Evolutionary conservation across 2,329 filamentous ascomycete species (phyloP).

Genomic region (Diplodia intermedia): DNA sequence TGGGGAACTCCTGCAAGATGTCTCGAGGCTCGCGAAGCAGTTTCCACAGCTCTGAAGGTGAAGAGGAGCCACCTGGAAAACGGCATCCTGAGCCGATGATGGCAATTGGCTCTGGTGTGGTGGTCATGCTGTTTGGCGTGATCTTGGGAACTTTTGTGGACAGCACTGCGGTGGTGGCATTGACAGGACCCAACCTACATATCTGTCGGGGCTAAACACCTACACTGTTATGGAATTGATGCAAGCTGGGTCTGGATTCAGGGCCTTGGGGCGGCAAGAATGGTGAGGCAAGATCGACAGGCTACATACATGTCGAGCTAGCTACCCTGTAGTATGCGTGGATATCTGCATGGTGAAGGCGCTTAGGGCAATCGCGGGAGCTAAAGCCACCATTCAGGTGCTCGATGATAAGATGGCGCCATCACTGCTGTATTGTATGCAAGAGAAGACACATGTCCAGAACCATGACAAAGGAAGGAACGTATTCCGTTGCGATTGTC

Average conservation of each 20-base stretch:
- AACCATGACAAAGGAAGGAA: too few relatives aligned
- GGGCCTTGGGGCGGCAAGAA: neutral
- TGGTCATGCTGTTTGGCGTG: neutral
- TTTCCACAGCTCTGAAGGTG: slow-evolving; percentile 47
- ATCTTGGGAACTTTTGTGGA: neutral
- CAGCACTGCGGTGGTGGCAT: neutral
- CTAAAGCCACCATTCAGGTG: too few relatives aligned
- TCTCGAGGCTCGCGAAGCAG: slow-evolving; percentile 42
- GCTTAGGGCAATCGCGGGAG: neutral
- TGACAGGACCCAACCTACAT: neutral
- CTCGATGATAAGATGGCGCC: too few relatives aligned
- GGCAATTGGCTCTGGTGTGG: slow-evolving; percentile 39
- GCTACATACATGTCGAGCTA: neutral
- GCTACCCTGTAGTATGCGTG: neutral
- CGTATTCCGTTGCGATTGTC: too few relatives aligned
- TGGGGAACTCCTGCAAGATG: slow-evolving; percentile 41
- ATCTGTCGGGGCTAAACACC: neutral
- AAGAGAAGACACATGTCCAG: too few relatives aligned
- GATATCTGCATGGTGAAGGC: neutral
- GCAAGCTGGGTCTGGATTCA: too few relatives aligned
- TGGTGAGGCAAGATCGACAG: neutral
- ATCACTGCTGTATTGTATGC: too few relatives aligned
- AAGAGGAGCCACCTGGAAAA: slow-evolving; percentile 43
- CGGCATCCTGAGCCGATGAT: slow-evolving; percentile 49
- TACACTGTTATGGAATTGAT: too few relatives aligned